Conservation (phyloP, 192 early-diverging fungal genomes). For the Backusella luteola region DNA sequence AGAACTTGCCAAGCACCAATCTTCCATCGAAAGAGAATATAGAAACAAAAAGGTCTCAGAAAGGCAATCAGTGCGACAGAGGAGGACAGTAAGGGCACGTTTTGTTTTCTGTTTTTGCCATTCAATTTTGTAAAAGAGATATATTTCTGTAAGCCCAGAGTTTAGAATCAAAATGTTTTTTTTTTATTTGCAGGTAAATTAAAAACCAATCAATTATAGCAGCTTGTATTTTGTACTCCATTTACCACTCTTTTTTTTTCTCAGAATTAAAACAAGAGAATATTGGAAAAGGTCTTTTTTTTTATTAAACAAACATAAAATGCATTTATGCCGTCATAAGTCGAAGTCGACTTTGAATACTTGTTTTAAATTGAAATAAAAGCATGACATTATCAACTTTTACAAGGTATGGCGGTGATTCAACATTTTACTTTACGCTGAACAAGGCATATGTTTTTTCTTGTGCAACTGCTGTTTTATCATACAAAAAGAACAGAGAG, state of each 20-base stretch:
- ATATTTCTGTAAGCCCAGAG: not conserved
- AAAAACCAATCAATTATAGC: not conserved
- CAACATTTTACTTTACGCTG: not conserved
- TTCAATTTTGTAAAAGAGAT: not conserved
- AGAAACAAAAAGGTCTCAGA: not conserved
- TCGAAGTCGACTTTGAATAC: not conserved
- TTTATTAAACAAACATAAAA: not conserved
- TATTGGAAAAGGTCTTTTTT: not conserved
- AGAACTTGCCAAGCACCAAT: not conserved
- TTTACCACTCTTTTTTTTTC: not conserved
- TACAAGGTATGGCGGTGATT: not conserved
- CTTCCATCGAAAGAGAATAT: not conserved
- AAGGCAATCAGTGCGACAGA: not conserved
- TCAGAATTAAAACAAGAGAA: not conserved
- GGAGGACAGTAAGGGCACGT: not conserved
- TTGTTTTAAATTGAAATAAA: not conserved
- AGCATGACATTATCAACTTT: not conserved
- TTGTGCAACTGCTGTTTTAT: not conserved
- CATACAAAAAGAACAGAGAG: not conserved
- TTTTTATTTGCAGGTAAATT: not conserved
- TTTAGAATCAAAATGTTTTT: not conserved
- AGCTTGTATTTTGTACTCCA: not conserved
- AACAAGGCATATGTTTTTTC: not conserved
- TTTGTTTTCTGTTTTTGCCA: constrained; percentile 6
- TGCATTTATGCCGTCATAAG: not conserved